Conservation (phyloP, 106 monocot species). For the Narthecium ossifragum region DNA sequence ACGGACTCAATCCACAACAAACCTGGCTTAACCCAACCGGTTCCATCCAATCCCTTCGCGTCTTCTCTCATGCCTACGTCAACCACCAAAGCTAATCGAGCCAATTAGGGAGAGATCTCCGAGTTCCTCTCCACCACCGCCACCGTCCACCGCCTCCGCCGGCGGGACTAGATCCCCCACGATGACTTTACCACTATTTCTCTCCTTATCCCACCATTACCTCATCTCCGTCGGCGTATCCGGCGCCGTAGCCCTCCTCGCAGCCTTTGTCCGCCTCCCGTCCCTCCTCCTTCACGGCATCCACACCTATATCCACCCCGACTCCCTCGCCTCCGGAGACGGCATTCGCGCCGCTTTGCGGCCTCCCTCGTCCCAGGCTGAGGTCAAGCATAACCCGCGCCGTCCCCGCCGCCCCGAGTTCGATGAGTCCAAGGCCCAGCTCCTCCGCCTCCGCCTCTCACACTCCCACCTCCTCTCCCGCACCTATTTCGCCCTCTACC, state of each 20-base stretch:
- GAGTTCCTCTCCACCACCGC: neutral
- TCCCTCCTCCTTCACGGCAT: constrained; percentile 39
- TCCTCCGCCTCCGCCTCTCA: constrained; percentile 51
- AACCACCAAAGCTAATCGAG: too few relatives aligned
- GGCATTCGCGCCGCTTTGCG: constrained; percentile 46
- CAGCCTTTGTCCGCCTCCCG: constrained; percentile 34
- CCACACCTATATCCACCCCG: constrained; percentile 72
- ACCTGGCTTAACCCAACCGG: too few relatives aligned
- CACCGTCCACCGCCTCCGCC: constrained; percentile 1
- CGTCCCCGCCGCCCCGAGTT: constrained; percentile 7
- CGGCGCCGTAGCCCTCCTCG: constrained; percentile 15
- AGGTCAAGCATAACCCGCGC: too few relatives aligned
- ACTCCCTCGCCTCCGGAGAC: constrained; percentile 22
- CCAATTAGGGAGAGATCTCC: too few relatives aligned
- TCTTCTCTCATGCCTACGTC: too few relatives aligned
- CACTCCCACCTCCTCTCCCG: constrained; percentile 40
- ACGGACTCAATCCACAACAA: too few relatives aligned
- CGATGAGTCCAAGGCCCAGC: constrained; percentile 41
- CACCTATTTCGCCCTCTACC: constrained; percentile 29
- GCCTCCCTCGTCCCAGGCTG: neutral
- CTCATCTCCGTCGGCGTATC: constrained; percentile 31
- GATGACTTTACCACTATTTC: too few relatives aligned
- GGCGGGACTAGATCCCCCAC: too few relatives aligned
- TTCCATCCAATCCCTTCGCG: too few relatives aligned
- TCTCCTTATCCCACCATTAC: constrained; percentile 12